phyloP scores from a whole-genome alignment of 129 eudicot genomes.

The Tagetes erecta region DNA sequence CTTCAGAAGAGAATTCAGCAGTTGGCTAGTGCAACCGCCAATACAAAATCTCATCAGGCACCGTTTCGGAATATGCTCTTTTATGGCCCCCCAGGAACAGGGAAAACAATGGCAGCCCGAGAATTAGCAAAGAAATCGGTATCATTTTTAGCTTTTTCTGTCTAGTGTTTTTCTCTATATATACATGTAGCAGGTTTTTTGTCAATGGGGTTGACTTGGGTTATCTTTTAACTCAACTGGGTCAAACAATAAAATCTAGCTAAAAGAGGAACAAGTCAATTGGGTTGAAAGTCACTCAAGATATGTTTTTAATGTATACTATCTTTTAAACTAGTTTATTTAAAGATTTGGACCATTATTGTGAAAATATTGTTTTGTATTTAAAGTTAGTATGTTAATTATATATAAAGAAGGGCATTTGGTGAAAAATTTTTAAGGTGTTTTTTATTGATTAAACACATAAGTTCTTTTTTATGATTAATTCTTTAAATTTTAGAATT shows the following conservation, averaged over 20 bases:
- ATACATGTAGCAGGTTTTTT: background rate
- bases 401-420: background rate
- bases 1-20: conserved; percentile 89
- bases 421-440: background rate
- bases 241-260: background rate
- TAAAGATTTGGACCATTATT: background rate
- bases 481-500: background rate
- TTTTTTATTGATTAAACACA: background rate
- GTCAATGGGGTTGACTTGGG: background rate
- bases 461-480: background rate
- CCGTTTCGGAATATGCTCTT: conserved; percentile 97
- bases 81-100: conserved; percentile 99
- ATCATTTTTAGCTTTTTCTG: conserved; percentile 26
- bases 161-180: background rate
- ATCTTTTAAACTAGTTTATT: background rate
- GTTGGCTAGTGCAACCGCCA: conserved; percentile 91
- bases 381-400: background rate
- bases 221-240: background rate
- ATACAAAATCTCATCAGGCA: conserved; percentile 93
- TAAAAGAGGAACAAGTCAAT: background rate
- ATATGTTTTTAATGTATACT: background rate
- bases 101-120: conserved; percentile 98
- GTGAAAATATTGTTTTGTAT: background rate
- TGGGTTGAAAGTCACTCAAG: background rate
- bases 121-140: conserved; percentile 97